Base-by-base conservation (phyloP, 2,329 filamentous ascomycete genomes). In the Didymella lethalis region DNA sequence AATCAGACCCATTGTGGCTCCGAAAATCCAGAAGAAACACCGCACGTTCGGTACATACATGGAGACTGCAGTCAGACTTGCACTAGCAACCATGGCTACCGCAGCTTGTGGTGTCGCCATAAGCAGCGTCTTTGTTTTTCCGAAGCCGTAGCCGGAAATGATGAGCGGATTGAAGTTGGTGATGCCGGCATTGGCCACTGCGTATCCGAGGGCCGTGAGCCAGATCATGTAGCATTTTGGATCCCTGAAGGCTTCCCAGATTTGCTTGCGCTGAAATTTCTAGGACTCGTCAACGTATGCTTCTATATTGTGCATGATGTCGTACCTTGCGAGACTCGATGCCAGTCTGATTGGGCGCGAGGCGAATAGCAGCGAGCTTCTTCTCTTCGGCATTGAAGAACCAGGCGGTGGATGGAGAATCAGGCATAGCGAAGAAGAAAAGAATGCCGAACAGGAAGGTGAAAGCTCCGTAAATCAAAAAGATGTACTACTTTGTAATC, bases 11-110 rank as follows among this genome's bases (percentile, higher is more conserved):
- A 48, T 48, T 18, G 29, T 43, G 18, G 34, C 44, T 10, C 26
- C 44, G 20, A 54, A 41, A 14, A 54, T 48, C 52, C 34, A 48
- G 18, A 54, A 54, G 26, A 54, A 36, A 26, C 52, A 54, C 31
- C 52, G 32, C 3, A 48, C 10, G 11, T 48, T 48, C 18, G 32
- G 43, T 14, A 54, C 18, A 18, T 48, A 54, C 34, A 48, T 47
- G 2, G 51, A 47, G 3, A 54, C 25, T 3, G 36, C 51, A 16
- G 51, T 48, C 20, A 48, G 26, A 4, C 34, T 23, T 14, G 36
- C 51, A 41, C 36, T 32, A 12, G 41, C 49, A 3, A 52, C 41
- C 38, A 52, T 43, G 8, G 44, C 51, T 48, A 54, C 44, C 7
- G 32, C 51, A 18, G 44, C 51, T 31, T 54, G 51, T 4, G 44